Evolutionary conservation across 2,329 filamentous ascomycete species (phyloP).

Genomic region (Beauveria varroae): DNA sequence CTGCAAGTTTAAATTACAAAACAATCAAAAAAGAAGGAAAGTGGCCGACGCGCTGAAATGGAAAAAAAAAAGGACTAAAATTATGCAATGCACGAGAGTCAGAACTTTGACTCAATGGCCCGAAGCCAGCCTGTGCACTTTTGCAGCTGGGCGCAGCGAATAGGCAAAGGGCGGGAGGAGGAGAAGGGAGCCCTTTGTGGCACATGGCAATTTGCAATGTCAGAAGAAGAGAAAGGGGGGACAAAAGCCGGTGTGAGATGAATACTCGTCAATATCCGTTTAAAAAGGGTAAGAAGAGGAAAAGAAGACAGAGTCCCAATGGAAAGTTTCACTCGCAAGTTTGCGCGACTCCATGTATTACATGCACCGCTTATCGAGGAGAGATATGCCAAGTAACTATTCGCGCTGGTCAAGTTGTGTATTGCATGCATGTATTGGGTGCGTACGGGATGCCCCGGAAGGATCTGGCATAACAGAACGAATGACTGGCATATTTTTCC

Average conservation of each 20-base stretch:
- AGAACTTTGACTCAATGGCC: background rate
- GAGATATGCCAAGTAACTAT: too few relatives aligned
- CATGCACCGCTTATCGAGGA: background rate
- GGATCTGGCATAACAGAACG: background rate
- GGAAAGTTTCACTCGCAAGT: background rate
- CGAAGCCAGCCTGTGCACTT: background rate
- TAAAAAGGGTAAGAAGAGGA: background rate
- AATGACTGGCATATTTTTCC: background rate
- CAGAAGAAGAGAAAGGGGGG: background rate
- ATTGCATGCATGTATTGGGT: background rate
- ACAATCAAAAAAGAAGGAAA: background rate
- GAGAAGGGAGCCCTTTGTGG: background rate
- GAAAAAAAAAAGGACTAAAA: background rate
- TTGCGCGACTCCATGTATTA: background rate
- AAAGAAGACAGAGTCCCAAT: background rate
- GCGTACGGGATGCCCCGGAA: background rate
- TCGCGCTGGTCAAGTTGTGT: too few relatives aligned
- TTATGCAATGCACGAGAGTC: background rate
- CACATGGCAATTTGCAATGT: background rate
- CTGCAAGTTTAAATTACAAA: background rate
- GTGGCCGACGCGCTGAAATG: background rate
- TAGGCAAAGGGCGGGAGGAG: background rate
- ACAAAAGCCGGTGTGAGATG: background rate
- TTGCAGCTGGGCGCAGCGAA: background rate
- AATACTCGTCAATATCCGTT: background rate